A percentile compares a stretch with the other conserved stretches of the same genome.
Evolutionary conservation across 1,139 yeast species (phyloP).

Genomic region (Candida buenavistaensis): DNA sequence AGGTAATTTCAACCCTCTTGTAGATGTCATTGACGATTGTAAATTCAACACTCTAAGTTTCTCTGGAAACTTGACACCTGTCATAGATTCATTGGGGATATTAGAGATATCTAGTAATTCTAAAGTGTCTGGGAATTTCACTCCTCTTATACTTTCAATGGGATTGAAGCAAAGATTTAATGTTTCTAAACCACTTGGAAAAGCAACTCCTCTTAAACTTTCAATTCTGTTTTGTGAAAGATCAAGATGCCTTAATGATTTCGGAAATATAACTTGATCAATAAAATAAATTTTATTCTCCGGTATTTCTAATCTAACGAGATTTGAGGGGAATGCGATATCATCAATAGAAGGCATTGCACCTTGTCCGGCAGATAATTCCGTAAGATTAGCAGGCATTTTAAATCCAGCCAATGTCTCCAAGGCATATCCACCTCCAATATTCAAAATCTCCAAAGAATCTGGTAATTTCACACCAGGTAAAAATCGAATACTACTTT

Average conservation of each 20-base stretch:
- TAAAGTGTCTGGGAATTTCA: conserved; percentile 40
- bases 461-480: conserved; percentile 46
- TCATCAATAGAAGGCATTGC: conserved; percentile 39
- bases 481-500: conserved; percentile 37
- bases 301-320: conserved; percentile 34
- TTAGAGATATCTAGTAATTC: conserved; percentile 40
- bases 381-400: conserved; percentile 35
- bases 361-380: conserved; percentile 36
- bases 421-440: conserved; percentile 43
- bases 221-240: conserved; percentile 45
- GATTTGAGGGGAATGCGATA: conserved; percentile 32
- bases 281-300: conserved; percentile 44
- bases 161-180: conserved; percentile 42
- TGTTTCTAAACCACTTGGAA: conserved; percentile 33
- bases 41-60: conserved; percentile 36
- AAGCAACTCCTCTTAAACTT: conserved; percentile 37
- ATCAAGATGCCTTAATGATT: conserved; percentile 30
- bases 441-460: conserved; percentile 36
- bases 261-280: conserved; percentile 43
- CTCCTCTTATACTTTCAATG: conserved; percentile 45
- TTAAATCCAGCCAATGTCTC: conserved; percentile 45
- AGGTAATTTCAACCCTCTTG: conserved; percentile 47
- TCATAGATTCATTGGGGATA: conserved; percentile 50
- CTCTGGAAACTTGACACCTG: conserved; percentile 49
- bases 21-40: conserved; percentile 48